Evolutionary conservation across 768 basidiomycete genomes (phyloP), one percentile per base, ranked within the genome.

Genomic region (Mrakia blollopis): DNA sequence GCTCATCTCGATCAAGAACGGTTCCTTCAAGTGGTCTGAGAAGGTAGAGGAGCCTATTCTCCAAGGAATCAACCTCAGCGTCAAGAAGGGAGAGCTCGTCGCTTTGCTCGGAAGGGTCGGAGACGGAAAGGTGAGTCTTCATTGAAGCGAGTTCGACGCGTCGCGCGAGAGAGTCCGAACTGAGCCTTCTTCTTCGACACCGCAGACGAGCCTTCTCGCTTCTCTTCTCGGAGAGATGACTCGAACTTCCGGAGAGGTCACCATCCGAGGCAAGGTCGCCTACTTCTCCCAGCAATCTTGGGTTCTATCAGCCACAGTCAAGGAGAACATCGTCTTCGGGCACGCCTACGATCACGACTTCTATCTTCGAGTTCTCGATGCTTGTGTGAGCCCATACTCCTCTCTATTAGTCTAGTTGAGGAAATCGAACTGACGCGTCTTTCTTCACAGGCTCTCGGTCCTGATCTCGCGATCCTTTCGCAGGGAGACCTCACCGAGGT

Each of bases 271-370:
- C 0, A 89, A 85, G 18, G 84, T 95, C 30, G 88, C 94, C 0
- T 95, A 94, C 83, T 93, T 92, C 13, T 88, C 91, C 41, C 94
- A 97, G 82, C 91, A 90, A 81, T 91, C 93, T 47, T 96, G 93
- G 91, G 89, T 97, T 62, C 87, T 95, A 83, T 93, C 92, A 2
- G 89, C 92, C 0, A 90, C 92, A 2, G 88, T 98, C 70, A 88
- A 91, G 52, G 92, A 94, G 61, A 98, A 98, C 81, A 98, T 98
- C 78, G 81, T 92, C 47, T 98, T 98, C 84, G 93, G 90, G 14
- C 91, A 95, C 83, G 87, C 89, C 80, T 97, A 91, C 78, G 94
- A 98, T 72, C 75, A 82, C 9, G 82, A 83, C 37, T 96, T 93
- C 80, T 96, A 95, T 80, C 87, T 91, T 73, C 81, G 90, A 23